Base-by-base conservation (phyloP, 2,329 filamentous ascomycete genomes). In the Monosporascus sp. region DNA sequence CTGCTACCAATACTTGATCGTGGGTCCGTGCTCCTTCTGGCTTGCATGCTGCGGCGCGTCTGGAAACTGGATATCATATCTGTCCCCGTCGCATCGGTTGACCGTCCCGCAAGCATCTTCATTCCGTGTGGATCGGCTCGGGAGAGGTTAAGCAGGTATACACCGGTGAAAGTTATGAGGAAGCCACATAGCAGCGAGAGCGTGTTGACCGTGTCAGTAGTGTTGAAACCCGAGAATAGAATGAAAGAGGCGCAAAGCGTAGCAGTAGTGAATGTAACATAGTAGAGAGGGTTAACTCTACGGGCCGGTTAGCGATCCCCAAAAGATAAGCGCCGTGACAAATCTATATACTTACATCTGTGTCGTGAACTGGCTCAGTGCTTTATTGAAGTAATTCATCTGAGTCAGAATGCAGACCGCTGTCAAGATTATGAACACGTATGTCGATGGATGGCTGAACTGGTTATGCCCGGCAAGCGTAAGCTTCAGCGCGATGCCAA, bases 311-410 rank as follows among this genome's bases (percentile, higher is more conserved):
- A 74, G 65, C 7, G 52, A 44, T 46, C 22, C 37, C 27, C 22
- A 9, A 26, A 5, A 37, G 9, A 27, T 9, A 22, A 22, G 14
- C 14, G 22, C 2, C 48, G 38, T 46, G 5, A 48, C 26, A 17
- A n/a, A 38, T 7, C 7, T 5, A 37, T 20, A 8, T 19, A 77
- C 89, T 70, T 81, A 96, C 92, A 99, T 96, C 64, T 95, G 96
- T 35, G 94, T 97, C 31, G 90, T 93, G 74, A 97, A 99, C 66
- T 95, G 91, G 71, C 91, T 95, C 55, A 99, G 77, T 7, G 94
- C 94, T 74, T 99, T 99, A 79, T 99, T 99, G 74, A 99, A 96
- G 73, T 99, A 99, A 73, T 99, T 99, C 94, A 99, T 97, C 78
- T 99, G 94, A 8, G 92, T 97, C 61, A 99, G 72, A 68, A 99